phyloP scores from a whole-genome alignment of 441 rosid species.

The Bocquillonia castaneifolia region DNA sequence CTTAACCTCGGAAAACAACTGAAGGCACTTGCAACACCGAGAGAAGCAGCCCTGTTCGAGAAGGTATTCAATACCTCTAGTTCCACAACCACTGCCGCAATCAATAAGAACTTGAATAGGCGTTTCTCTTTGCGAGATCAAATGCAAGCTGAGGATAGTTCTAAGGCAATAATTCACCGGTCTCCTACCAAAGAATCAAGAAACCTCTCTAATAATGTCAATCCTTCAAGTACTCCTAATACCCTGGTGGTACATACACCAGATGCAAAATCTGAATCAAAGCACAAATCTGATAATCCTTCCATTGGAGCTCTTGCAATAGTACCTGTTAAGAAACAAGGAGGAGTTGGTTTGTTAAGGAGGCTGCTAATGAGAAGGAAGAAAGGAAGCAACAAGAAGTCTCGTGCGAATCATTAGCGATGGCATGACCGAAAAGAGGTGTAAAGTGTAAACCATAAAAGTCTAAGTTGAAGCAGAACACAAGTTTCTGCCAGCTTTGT shows the following conservation, averaged over 20 bases:
- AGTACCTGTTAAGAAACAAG: conserved; percentile 51
- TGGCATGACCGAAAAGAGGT: conserved; percentile 12
- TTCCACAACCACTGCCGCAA: conserved; percentile 30
- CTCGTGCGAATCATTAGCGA: conserved; percentile 34
- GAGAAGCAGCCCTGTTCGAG: conserved; percentile 51
- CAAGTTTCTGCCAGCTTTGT: neutral
- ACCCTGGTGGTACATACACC: conserved; percentile 28
- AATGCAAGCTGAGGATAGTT: conserved; percentile 49
- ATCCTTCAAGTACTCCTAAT: conserved; percentile 21
- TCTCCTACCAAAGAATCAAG: conserved; percentile 26
- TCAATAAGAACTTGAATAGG: conserved; percentile 33
- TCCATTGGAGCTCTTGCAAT: conserved; percentile 36
- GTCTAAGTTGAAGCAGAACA: no score
- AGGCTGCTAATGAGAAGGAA: conserved; percentile 66
- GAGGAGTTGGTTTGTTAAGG: conserved; percentile 49
- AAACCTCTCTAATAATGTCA: conserved; percentile 22
- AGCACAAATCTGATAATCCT: conserved; percentile 22
- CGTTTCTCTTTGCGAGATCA: conserved; percentile 57
- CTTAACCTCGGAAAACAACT: conserved; percentile 82
- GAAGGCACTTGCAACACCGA: conserved; percentile 60
- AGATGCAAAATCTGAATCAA: conserved; percentile 30
- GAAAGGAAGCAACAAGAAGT: conserved; percentile 53
- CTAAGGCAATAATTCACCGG: conserved; percentile 26
- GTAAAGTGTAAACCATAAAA: no score
- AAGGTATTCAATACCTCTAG: conserved; percentile 32